A percentile compares a stretch with the other conserved stretches of the same genome.
Conservation (phyloP, 2,329 filamentous ascomycete species). For the Hymenoscyphus infarciens region DNA sequence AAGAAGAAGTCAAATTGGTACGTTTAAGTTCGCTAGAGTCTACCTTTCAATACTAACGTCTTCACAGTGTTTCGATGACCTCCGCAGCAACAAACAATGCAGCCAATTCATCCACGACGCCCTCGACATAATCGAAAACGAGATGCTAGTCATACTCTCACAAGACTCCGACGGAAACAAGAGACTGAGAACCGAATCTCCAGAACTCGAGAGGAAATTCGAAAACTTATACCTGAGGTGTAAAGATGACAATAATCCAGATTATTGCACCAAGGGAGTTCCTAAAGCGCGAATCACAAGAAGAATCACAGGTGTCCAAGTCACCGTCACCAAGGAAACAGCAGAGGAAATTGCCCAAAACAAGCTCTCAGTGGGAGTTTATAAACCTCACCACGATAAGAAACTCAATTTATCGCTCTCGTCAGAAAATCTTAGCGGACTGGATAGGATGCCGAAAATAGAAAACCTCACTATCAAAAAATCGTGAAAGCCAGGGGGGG, state of each 20-base stretch:
- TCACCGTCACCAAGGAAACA: background rate
- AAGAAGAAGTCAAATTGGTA: background rate
- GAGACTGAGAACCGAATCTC: background rate
- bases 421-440: background rate
- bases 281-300: background rate
- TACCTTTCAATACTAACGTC: background rate
- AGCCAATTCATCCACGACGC: conserved; percentile 11
- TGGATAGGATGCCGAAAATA: background rate
- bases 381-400: background rate
- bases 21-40: background rate
- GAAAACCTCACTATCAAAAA: background rate
- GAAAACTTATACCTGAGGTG: background rate
- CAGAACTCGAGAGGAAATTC: background rate
- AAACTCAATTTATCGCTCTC: background rate
- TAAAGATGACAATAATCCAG: background rate
- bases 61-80: background rate
- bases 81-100: background rate
- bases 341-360: background rate
- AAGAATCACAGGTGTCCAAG: background rate
- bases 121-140: conserved; percentile 12
- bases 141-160: conserved; percentile 9
- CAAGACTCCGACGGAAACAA: background rate
- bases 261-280: background rate
- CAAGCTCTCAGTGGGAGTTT: background rate
- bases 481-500: too few species aligned